Evolutionary conservation across 164 flowering plant genomes (phyloP).

Genomic region (Piper betle): DNA sequence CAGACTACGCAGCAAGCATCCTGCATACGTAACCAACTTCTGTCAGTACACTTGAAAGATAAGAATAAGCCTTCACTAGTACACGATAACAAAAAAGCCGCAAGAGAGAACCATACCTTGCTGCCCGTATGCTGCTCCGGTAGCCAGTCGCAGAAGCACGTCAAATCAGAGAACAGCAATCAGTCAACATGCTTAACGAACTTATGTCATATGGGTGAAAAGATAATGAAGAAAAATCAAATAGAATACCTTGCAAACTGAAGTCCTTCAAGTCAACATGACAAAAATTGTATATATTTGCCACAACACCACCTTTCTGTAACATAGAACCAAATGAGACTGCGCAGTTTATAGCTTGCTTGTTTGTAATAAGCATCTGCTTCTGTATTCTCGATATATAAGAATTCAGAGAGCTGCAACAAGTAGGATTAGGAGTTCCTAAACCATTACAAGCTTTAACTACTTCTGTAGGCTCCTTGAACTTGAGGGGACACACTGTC

Average conservation of each 20-base stretch:
- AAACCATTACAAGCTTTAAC: conserved; percentile 58
- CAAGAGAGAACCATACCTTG: conserved; percentile 32
- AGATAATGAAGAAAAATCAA: background rate
- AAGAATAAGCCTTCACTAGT: background rate
- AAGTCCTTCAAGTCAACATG: conserved; percentile 96
- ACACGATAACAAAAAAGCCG: too few species aligned
- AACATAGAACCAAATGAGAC: conserved; percentile 69
- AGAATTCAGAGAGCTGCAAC: conserved; percentile 79
- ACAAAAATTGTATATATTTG: conserved; percentile 84
- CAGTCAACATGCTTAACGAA: conserved; percentile 10
- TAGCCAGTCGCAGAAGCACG: background rate
- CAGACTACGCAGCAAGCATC: conserved; percentile 86
- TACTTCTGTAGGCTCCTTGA: conserved; percentile 67
- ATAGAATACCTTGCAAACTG: conserved; percentile 65
- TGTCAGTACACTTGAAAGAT: background rate
- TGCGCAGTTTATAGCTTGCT: conserved; percentile 89
- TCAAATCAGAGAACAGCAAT: background rate
- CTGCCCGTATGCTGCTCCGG: conserved; percentile 58
- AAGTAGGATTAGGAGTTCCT: conserved; percentile 71
- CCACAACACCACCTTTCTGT: conserved; percentile 70
- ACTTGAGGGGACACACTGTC: conserved; percentile 72
- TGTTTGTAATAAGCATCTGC: conserved; percentile 88
- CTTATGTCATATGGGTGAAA: conserved; percentile 8
- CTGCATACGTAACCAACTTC: conserved; percentile 20
- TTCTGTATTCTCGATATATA: conserved; percentile 76